Base-by-base conservation (phyloP, 805 yeast genomes). In the Jamesozyma gamospora region DNA sequence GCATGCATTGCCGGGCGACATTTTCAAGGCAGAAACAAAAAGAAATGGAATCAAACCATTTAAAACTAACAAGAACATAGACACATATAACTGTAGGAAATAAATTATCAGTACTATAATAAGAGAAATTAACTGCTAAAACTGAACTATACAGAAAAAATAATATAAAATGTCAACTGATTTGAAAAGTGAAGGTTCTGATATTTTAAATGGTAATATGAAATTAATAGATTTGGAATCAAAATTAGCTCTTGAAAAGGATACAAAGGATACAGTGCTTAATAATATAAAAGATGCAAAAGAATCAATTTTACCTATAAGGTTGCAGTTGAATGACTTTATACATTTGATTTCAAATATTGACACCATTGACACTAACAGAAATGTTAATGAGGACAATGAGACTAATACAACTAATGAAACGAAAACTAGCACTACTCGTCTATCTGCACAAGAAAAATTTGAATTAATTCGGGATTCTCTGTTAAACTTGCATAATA, bases 321-420 rank as follows among this genome's bases (percentile, higher is more conserved):
- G 50, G 24, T 34, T 54, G 13, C 47, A 47, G 30, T 51, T 58
- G 28, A 56, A 54, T 38, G 60, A 53, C 10, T 51, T 56, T 18
- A 39, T 56, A 16, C 51, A 46, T 32, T 42, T 47, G 9, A 37
- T 58, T 43, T 47, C 61, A 2, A 44, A 17, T 13, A 31, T 31
- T 4, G 34, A 31, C n/a, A 35, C 51, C n/a, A 53, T 49, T 17
- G 35, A 32, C 10, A 26, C 26, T 9, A 35, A 36, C 41, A 28
- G 19, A 16, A 29, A 14, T 9, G 15, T 5, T n/a, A 6, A 8
- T 8, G 24, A 21, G 8, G 24, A 21, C 5, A 21, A 5, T 21
- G 32, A 10, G 4, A 15, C 11, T 29, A 15, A 10, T 4, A 17
- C 5, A 7, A 15, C 18, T 5, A 14, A 10, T 15, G 11, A 10